phyloP scores from a whole-genome alignment of 768 basidiomycete genomes.

The Hebeloma cylindrosporum region DNA sequence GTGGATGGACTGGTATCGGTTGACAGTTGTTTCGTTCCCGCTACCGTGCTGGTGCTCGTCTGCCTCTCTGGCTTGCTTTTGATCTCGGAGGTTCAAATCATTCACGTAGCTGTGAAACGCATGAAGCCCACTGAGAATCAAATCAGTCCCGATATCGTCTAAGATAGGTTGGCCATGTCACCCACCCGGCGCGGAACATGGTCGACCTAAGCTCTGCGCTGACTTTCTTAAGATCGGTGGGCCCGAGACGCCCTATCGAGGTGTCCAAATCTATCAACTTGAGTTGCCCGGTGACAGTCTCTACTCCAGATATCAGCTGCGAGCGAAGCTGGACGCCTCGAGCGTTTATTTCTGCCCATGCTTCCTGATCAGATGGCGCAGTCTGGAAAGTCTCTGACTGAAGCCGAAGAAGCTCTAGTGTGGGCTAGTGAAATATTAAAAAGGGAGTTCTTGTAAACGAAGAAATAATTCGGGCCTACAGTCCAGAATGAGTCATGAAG shows the following conservation, averaged over 20 bases:
- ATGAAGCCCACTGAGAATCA: slow-evolving; percentile 32
- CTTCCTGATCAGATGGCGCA: slow-evolving; percentile 33
- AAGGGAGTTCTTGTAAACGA: background rate
- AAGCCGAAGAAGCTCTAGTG: slow-evolving; percentile 30
- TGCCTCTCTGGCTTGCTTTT: slow-evolving; percentile 20
- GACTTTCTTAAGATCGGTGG: slow-evolving; percentile 39
- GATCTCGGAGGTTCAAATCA: slow-evolving; percentile 28
- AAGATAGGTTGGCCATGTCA: background rate
- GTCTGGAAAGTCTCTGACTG: slow-evolving; percentile 33
- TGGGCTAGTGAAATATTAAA: slow-evolving; percentile 28
- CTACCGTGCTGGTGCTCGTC: background rate
- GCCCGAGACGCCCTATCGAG: slow-evolving; percentile 42
- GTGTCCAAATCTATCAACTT: slow-evolving; percentile 41
- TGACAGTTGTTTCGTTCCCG: slow-evolving; percentile 10
- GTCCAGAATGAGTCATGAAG: slow-evolving; percentile 29
- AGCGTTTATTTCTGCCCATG: slow-evolving; percentile 31
- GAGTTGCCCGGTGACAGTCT: slow-evolving; percentile 35
- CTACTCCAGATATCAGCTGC: slow-evolving; percentile 30
- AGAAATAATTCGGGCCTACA: slow-evolving; percentile 23
- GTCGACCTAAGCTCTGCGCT: slow-evolving; percentile 39
- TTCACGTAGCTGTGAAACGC: slow-evolving; percentile 40
- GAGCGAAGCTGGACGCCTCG: slow-evolving; percentile 27
- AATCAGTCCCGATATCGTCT: background rate
- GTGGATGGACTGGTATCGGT: slow-evolving; percentile 32
- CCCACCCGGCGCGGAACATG: slow-evolving; percentile 39